Base-by-base conservation (phyloP, 129 eudicot species). In the Oenanthe sinensis region DNA sequence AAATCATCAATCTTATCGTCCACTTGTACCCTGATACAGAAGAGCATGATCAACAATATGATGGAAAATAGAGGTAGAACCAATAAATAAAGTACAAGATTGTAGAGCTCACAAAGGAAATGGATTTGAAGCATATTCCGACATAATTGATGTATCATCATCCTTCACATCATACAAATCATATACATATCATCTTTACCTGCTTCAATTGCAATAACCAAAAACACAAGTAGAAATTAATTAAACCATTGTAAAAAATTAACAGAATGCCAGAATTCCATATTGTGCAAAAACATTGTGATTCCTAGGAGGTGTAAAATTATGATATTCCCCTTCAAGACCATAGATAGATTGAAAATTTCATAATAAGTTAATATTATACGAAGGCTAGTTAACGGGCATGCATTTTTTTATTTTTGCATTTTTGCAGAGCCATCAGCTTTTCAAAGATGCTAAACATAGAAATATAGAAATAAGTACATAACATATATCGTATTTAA, bases 151-250 rank as follows among this genome's bases (percentile, higher is more conserved):
- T 1, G 67, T n/a, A n/a, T n/a, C 65, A 28, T 81, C 88, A 17
- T 86, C 91, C 84, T 86, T 84, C 82, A 95, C 96, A 83, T 90
- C 91, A 89, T 95, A 95, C 82, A 88, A 75, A 80, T 95, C 99
- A 75, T 91, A 95, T 7, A 95, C 97, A 80, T 83, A 95, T 84
- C 88, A 86, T 88, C 94, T 82, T n/a, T n/a, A n/a, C n/a, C n/a
- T n/a, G n/a, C n/a, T n/a, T n/a, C n/a, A n/a, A n/a, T n/a, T n/a
- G n/a, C n/a, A n/a, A n/a, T n/a, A n/a, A n/a, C n/a, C n/a, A n/a
- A n/a, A n/a, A n/a, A n/a, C n/a, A n/a, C n/a, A n/a, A n/a, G n/a
- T n/a, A n/a, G n/a, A n/a, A n/a, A n/a, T n/a, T n/a, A n/a, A n/a
- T n/a, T n/a, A n/a, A n/a, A n/a, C n/a, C n/a, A n/a, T n/a, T n/a